Conservation (phyloP, 2,329 filamentous ascomycete genomes). For the Calonectria pseudoturangicola region DNA sequence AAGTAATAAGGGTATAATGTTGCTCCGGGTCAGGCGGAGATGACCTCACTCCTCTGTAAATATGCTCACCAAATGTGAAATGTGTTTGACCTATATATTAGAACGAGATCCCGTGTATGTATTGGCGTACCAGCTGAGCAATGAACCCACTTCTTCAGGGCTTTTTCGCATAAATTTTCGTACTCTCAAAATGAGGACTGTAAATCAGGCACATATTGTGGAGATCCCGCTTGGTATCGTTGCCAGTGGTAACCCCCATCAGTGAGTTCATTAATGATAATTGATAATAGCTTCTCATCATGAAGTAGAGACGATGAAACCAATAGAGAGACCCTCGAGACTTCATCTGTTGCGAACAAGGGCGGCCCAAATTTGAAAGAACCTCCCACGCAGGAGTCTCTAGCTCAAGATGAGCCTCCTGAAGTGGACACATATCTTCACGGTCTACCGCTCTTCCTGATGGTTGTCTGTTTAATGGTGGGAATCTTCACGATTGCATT, state of each 20-base stretch:
- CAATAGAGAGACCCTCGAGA: no score
- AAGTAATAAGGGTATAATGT: background rate
- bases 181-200: background rate
- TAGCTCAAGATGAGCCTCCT: background rate
- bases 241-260: no score
- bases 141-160: background rate
- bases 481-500: slow-evolving; percentile 48
- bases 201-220: background rate
- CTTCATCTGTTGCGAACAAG: background rate
- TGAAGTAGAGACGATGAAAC: background rate
- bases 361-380: background rate
- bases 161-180: slow-evolving; percentile 1
- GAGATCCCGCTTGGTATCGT: background rate
- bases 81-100: background rate
- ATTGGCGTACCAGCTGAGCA: background rate
- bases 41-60: background rate
- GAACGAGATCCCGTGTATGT: no score
- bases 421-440: slow-evolving; percentile 43
- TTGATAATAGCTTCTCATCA: background rate
- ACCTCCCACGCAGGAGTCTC: background rate
- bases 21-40: background rate
- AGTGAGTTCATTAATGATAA: background rate
- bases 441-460: slow-evolving; percentile 38
- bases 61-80: background rate
- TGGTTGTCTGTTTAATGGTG: slow-evolving; percentile 48